Evolutionary conservation across 768 basidiomycete species (phyloP).

Genomic region (Lentinula raphanica): DNA sequence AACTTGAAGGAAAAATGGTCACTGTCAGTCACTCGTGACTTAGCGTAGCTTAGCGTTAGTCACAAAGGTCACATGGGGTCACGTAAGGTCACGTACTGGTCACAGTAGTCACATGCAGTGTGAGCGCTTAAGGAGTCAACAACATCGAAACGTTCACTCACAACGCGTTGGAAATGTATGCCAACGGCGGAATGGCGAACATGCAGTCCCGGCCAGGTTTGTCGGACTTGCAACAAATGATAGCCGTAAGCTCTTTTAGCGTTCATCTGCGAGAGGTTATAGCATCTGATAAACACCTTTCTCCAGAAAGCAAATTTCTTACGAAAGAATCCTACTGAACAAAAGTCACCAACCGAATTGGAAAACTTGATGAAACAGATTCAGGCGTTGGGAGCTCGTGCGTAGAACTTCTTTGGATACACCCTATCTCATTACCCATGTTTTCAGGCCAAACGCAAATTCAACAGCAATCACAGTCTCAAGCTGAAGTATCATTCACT

Average conservation of each 20-base stretch:
- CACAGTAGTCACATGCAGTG: background rate
- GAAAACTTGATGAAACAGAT: constrained; percentile 45
- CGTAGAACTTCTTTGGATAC: constrained; percentile 14
- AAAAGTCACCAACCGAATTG: constrained; percentile 41
- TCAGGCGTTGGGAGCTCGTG: constrained; percentile 37
- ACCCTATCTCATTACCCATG: constrained; percentile 3
- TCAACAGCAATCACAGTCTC: constrained; percentile 33
- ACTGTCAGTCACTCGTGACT: too few species aligned
- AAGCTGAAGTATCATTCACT: constrained; percentile 76
- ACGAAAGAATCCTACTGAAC: constrained; percentile 45
- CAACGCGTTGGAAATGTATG: constrained; percentile 24
- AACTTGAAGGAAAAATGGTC: too few species aligned
- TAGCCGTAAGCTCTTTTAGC: constrained; percentile 28
- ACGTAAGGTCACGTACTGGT: too few species aligned
- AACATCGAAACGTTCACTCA: background rate
- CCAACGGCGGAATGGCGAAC: constrained; percentile 30
- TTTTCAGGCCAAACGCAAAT: constrained; percentile 20
- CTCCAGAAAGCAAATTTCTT: constrained; percentile 43
- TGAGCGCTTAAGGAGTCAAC: background rate
- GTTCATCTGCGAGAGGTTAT: constrained; percentile 7
- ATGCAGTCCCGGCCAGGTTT: constrained; percentile 10
- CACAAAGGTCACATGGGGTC: too few species aligned
- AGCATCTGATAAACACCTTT: constrained; percentile 8
- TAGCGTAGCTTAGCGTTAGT: too few species aligned
- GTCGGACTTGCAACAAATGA: constrained; percentile 36